These are phyloP conservation scores for Phytophthora multivora DNA, from an alignment of 352 stramenopile species.

Conservation along the genomic window DNA sequence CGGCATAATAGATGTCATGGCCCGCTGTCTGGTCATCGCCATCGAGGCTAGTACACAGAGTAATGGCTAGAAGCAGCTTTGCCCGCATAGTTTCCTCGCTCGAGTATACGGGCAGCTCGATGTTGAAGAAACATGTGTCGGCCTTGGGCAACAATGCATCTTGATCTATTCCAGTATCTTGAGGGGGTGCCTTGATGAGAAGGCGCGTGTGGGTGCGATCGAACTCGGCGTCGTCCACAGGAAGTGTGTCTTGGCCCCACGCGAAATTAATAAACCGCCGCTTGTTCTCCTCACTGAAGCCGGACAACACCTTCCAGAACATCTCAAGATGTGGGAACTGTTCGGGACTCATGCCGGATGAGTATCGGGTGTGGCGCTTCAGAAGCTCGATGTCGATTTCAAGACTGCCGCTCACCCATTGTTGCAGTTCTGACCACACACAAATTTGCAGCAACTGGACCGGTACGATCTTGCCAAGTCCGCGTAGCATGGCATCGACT, in stretches of 20 bases:
- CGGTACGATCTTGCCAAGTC: slow-evolving; percentile 73
- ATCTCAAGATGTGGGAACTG: slow-evolving; percentile 73
- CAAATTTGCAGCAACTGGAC: slow-evolving; percentile 74
- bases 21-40: slow-evolving; percentile 71
- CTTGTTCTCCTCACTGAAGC: slow-evolving; percentile 79
- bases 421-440: slow-evolving; percentile 78
- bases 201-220: slow-evolving; percentile 76
- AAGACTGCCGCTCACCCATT: slow-evolving; percentile 81
- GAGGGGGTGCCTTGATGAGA: slow-evolving; percentile 67
- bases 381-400: slow-evolving; percentile 75
- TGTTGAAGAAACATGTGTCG: slow-evolving; percentile 89
- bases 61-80: slow-evolving; percentile 76
- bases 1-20: slow-evolving; percentile 73
- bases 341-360: slow-evolving; percentile 74
- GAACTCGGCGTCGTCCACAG: slow-evolving; percentile 80
- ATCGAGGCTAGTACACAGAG: slow-evolving; percentile 83
- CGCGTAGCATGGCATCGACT: slow-evolving; percentile 74
- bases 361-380: slow-evolving; percentile 83
- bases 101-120: slow-evolving; percentile 82
- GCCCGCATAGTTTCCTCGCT: slow-evolving; percentile 69
- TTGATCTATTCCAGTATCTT: slow-evolving; percentile 38
- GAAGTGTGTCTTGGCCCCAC: slow-evolving; percentile 82
- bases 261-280: slow-evolving; percentile 86
- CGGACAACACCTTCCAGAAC: slow-evolving; percentile 72
- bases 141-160: slow-evolving; percentile 74